Percentiles rank a stretch among this genome's conserved stretches.
phyloP scores from a whole-genome alignment of 1,284 basidiomycete species.

The Omphalotus olearius region DNA sequence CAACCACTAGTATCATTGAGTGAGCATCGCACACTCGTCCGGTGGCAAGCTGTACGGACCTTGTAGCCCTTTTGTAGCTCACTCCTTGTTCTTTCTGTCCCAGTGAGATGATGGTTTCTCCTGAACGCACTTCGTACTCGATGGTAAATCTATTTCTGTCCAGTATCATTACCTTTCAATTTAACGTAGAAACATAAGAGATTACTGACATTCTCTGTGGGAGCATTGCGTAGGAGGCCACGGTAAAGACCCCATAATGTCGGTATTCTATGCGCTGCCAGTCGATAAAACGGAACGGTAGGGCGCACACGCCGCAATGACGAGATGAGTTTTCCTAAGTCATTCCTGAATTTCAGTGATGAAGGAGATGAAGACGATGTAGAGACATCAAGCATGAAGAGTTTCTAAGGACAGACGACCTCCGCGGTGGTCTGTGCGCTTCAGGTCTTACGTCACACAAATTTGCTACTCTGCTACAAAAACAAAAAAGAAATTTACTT shows the following conservation, averaged over 20 bases:
- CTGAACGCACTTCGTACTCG: slow-evolving; percentile 55
- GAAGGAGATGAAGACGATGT: slow-evolving; percentile 19
- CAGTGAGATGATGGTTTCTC: slow-evolving; percentile 44
- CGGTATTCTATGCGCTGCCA: slow-evolving; percentile 70
- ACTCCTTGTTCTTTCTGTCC: slow-evolving; percentile 38
- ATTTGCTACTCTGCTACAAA: too few relatives aligned
- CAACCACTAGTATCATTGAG: slow-evolving; percentile 45
- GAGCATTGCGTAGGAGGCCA: slow-evolving; percentile 54
- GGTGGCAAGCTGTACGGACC: slow-evolving; percentile 28
- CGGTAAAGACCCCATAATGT: slow-evolving; percentile 70
- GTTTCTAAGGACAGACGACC: too few relatives aligned
- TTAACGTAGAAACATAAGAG: neutral
- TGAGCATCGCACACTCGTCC: slow-evolving; percentile 1
- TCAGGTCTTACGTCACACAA: too few relatives aligned
- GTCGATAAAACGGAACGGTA: slow-evolving; percentile 63
- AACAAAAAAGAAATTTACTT: too few relatives aligned
- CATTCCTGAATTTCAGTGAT: slow-evolving; percentile 48
- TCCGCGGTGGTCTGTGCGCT: too few relatives aligned
- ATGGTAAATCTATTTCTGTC: slow-evolving; percentile 45
- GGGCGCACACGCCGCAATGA: slow-evolving; percentile 55
- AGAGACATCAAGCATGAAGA: neutral
- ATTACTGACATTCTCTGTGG: slow-evolving; percentile 48
- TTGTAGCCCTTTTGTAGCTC: slow-evolving; percentile 50
- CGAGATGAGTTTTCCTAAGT: slow-evolving; percentile 49
- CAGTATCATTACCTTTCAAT: slow-evolving; percentile 9